These are phyloP conservation scores for Lepidium sativum DNA, from an alignment of 345 rosid species.

Conservation along the genomic window DNA sequence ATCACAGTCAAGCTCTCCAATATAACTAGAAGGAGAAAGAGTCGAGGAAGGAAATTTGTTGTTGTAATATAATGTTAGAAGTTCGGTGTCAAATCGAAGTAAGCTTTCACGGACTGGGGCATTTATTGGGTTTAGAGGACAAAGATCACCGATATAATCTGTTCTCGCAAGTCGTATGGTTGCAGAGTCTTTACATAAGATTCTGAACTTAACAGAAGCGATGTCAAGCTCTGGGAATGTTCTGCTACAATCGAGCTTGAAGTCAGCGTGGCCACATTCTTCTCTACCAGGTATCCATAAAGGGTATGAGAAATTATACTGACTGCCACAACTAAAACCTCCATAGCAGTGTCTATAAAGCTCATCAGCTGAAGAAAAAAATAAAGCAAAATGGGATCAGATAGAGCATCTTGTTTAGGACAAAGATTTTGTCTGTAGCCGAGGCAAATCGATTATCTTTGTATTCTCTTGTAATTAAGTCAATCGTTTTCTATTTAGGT, in stretches of 20 bases:
- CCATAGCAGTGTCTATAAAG: not conserved
- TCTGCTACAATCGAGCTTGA: conserved; percentile 9
- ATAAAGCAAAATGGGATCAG: not conserved
- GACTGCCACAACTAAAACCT: not conserved
- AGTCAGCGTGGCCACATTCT: conserved; percentile 25
- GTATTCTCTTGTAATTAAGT: no score
- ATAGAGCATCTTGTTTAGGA: not conserved
- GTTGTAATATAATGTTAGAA: conserved; percentile 23
- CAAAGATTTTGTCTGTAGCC: no score
- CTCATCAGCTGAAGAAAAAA: not conserved
- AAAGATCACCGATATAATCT: conserved; percentile 21
- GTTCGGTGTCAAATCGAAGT: not conserved
- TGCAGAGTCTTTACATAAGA: no score
- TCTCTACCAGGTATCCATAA: conserved; percentile 20
- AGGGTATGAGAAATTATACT: conserved; percentile 5
- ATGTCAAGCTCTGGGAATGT: conserved; percentile 11
- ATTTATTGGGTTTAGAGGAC: conserved; percentile 18
- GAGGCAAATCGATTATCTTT: no score
- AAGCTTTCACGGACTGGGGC: not conserved
- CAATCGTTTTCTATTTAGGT: not conserved
- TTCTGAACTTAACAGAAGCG: no score
- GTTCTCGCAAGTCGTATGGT: conserved; percentile 17
- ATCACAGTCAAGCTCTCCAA: not conserved
- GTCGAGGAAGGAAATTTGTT: not conserved
- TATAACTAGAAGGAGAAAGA: not conserved